Percentiles rank a stretch among this genome's conserved stretches.
phyloP scores from a whole-genome alignment of 768 basidiomycete genomes.

The Neoboletus subvelutipes region DNA sequence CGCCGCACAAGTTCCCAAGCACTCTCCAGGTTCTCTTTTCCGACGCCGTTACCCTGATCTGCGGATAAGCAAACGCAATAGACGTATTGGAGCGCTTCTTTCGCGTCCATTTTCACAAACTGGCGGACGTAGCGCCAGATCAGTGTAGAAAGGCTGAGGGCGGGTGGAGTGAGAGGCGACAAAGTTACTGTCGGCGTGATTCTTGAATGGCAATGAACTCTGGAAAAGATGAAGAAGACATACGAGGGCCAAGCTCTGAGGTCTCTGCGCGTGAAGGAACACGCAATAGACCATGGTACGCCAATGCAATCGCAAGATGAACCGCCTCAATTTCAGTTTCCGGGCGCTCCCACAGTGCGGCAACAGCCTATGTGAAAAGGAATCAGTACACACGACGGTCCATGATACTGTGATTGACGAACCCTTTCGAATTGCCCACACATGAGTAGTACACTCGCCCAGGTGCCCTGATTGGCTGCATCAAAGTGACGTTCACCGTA shows the following conservation, averaged over 20 bases:
- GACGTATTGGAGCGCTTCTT: conserved; percentile 92
- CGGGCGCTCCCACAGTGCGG: conserved; percentile 83
- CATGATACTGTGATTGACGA: conserved; percentile 21
- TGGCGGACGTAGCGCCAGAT: conserved; percentile 92
- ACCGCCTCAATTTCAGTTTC: conserved; percentile 92
- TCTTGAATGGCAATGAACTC: background rate
- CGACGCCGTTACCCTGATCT: conserved; percentile 67
- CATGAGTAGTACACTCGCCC: conserved; percentile 83
- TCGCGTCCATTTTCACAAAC: conserved; percentile 90
- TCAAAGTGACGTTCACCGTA: conserved; percentile 86
- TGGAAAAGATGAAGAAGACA: conserved; percentile 27
- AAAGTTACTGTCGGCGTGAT: conserved; percentile 54
- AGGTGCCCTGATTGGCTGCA: conserved; percentile 61
- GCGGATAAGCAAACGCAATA: conserved; percentile 79
- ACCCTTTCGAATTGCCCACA: conserved; percentile 95
- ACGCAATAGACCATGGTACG: conserved; percentile 90
- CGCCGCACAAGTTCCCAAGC: conserved; percentile 80
- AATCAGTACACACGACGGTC: background rate
- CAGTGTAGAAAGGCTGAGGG: conserved; percentile 78
- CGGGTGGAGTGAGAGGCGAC: conserved; percentile 65
- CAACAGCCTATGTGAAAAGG: conserved; percentile 63
- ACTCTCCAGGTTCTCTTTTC: conserved; percentile 80
- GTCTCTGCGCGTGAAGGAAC: conserved; percentile 80
- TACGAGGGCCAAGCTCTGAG: conserved; percentile 81
- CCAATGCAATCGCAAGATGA: conserved; percentile 87